Evolutionary conservation across 257 asterid genomes (phyloP), one percentile per base, ranked within the genome.

Genomic region (Solanum rostratum): DNA sequence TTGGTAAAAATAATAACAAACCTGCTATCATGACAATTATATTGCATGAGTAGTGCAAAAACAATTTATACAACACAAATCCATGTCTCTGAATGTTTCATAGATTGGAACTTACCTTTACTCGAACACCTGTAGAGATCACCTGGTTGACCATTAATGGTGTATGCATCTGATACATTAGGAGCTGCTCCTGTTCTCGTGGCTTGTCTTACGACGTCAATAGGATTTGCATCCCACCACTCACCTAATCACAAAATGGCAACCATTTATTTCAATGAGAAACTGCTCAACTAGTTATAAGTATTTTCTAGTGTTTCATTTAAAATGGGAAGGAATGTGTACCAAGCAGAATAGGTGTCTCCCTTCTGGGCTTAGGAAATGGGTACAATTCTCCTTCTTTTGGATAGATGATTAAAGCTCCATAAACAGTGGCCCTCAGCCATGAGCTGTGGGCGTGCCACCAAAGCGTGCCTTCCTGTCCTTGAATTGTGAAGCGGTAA

Each of bases 391-490:
- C 93, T 81, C 98, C 98, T 70, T 84, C 87, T 80, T 71, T 91
- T 20, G 98, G 98, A 57, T 85, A 94, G 84, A 95, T 91, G 82
- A 95, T 84, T 13, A 95, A 24, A 46, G 94, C 96, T 5, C 98
- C 98, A 12, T 95, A 95, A 74, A 95, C 98, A 0, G 98, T 95
- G 83, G 98, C 98, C 76, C 98, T 86, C 74, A 95, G 94, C 98
- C 98, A 95, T 3, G 98, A 95, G 85, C 98, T 95, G 86, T 95
- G 98, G 29, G 98, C 98, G 60, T 95, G 98, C 98, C 98, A 95
- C 98, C 98, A 95, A 2, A 95, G 92, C 1, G 98, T 95, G 54
- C 98, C 98, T 90, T 92, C 97, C 62, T 95, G 98, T 20, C 93
- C 98, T 87, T 91, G 90, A 46, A 95, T 94, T 0, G 94, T 92